Conservation (phyloP, 345 rosid genomes). For the Syzygium aqueum region DNA sequence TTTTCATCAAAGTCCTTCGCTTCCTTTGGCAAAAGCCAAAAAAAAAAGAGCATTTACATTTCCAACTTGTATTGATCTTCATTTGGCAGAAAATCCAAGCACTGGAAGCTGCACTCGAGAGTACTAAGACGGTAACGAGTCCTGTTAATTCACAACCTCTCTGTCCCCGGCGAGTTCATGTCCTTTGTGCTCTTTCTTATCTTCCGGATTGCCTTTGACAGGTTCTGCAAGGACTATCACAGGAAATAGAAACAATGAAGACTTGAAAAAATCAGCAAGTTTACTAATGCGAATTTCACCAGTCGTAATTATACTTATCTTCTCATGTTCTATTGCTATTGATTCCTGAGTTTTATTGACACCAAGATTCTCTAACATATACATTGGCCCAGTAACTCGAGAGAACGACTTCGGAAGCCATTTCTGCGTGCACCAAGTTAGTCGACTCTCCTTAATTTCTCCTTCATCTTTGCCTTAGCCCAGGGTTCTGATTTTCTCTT, state of each 20-base stretch:
- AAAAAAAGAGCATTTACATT: background rate
- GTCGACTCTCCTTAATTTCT: background rate
- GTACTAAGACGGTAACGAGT: constrained; percentile 25
- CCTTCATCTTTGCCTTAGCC: background rate
- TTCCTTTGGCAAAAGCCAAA: background rate
- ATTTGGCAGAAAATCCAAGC: constrained; percentile 25
- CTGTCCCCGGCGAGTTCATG: background rate
- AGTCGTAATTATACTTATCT: background rate
- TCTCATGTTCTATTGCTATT: background rate
- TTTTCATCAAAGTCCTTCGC: background rate
- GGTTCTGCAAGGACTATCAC: constrained; percentile 28
- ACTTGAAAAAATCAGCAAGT: background rate
- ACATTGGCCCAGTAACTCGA: background rate
- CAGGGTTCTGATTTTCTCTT: background rate
- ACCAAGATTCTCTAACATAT: background rate
- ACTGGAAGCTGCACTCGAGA: constrained; percentile 28
- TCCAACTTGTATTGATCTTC: background rate
- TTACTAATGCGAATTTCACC: background rate
- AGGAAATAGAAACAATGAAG: constrained; percentile 7
- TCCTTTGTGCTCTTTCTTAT: background rate
- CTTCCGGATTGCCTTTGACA: background rate
- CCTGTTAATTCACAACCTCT: background rate
- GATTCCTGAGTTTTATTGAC: background rate
- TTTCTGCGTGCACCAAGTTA: background rate
- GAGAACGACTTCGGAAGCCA: background rate